phyloP scores from a whole-genome alignment of 2,329 filamentous ascomycete genomes.

The Biscogniauxia mediterranea region DNA sequence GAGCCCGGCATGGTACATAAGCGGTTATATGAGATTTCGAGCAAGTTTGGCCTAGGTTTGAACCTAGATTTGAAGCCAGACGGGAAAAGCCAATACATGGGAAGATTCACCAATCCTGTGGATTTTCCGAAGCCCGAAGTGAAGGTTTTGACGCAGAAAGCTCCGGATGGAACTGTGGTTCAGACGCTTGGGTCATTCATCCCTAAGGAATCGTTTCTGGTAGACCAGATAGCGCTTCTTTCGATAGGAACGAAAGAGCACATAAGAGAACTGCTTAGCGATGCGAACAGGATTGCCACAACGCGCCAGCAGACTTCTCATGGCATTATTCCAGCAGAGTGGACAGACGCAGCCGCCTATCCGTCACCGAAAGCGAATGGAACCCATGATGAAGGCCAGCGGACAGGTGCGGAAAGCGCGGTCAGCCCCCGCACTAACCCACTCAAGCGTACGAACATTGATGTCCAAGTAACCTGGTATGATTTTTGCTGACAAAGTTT shows the following conservation, averaged over 20 bases:
- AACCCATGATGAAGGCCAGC: slow-evolving; percentile 24
- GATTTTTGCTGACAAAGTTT: slow-evolving; percentile 37
- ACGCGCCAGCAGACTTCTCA: slow-evolving; percentile 77
- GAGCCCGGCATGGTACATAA: slow-evolving; percentile 59
- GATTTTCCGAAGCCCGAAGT: slow-evolving; percentile 52
- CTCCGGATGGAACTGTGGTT: slow-evolving; percentile 60
- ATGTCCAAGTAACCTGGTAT: slow-evolving; percentile 10
- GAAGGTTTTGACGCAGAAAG: slow-evolving; percentile 53
- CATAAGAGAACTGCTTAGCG: slow-evolving; percentile 72
- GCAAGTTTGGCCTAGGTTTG: slow-evolving; percentile 55
- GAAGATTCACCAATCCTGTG: slow-evolving; percentile 48
- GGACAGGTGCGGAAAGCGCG: slow-evolving; percentile 40
- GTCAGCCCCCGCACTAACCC: slow-evolving; percentile 54
- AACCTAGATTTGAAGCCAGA: slow-evolving; percentile 53
- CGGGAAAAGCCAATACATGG: slow-evolving; percentile 40
- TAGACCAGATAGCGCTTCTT: slow-evolving; percentile 79
- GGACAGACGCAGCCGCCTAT: slow-evolving; percentile 65
- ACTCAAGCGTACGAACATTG: slow-evolving; percentile 55
- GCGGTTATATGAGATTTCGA: slow-evolving; percentile 57
- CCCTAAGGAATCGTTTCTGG: slow-evolving; percentile 71
- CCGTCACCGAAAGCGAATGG: slow-evolving; percentile 36
- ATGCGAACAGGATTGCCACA: slow-evolving; percentile 67
- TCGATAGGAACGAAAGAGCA: slow-evolving; percentile 82
- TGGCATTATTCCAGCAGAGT: slow-evolving; percentile 74
- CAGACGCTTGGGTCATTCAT: slow-evolving; percentile 67